A percentile compares a stretch with the other conserved stretches of the same genome.
Conservation (phyloP, 2,329 filamentous ascomycete genomes). For the Colletotrichum neosansevieriae region DNA sequence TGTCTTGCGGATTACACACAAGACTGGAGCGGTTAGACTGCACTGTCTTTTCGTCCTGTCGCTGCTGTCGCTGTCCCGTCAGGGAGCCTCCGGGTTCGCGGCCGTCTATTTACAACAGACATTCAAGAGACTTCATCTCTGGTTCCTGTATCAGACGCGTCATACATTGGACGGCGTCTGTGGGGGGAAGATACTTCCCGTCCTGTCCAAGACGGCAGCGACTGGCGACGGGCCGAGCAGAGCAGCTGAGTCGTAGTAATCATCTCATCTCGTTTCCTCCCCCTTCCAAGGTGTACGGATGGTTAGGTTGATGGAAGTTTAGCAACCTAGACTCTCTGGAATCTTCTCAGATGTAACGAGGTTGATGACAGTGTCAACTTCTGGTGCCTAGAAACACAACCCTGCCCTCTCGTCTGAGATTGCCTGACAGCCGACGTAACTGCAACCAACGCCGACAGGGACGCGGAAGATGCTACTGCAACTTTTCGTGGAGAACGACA, state of each 20-base stretch:
- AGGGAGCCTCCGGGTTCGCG: background rate
- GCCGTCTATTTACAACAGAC: slow-evolving; percentile 10
- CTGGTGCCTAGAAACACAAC: slow-evolving; percentile 9
- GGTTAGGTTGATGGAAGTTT: slow-evolving; percentile 9
- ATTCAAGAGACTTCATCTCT: slow-evolving; percentile 23
- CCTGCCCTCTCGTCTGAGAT: slow-evolving; percentile 12
- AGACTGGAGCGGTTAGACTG: slow-evolving; percentile 10
- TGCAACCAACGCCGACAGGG: background rate
- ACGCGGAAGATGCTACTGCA: background rate
- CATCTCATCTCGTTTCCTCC: slow-evolving; percentile 6
- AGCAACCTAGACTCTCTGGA: background rate
- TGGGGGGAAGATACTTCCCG: background rate
- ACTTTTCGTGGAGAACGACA: slow-evolving; percentile 8
- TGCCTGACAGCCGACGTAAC: slow-evolving; percentile 13
- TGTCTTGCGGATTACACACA: background rate
- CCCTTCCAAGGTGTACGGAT: background rate
- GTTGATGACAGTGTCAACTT: slow-evolving; percentile 1
- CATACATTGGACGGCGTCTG: slow-evolving; percentile 26
- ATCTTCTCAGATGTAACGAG: background rate
- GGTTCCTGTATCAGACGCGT: slow-evolving; percentile 10
- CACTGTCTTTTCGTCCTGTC: slow-evolving; percentile 26
- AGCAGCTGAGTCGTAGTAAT: slow-evolving; percentile 14
- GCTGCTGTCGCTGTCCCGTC: slow-evolving; percentile 15
- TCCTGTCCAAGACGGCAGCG: slow-evolving; percentile 9
- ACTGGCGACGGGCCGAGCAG: slow-evolving; percentile 3